These are phyloP conservation scores for Taphrina confusa DNA, from an alignment of 1,139 yeast species.

Conservation along the genomic window DNA sequence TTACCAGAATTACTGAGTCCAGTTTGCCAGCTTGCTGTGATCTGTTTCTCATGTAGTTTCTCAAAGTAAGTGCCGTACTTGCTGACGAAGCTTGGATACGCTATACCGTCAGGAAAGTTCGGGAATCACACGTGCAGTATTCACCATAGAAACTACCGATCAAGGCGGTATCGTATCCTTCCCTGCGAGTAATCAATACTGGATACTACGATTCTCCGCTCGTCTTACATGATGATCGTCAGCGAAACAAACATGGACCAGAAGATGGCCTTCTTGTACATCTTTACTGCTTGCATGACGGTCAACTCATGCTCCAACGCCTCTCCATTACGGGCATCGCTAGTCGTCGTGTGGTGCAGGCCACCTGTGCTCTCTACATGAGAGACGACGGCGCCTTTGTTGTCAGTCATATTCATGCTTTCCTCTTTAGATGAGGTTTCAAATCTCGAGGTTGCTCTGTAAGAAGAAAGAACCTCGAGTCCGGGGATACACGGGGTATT, in stretches of 20 bases:
- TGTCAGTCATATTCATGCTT: neutral
- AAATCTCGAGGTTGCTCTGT: neutral
- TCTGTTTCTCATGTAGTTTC: constrained; percentile 42
- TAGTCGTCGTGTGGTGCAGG: neutral
- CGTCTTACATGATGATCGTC: constrained; percentile 50
- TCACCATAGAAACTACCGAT: constrained; percentile 50
- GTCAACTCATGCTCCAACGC: constrained; percentile 21
- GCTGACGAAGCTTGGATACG: constrained; percentile 49
- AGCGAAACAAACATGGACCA: constrained; percentile 53
- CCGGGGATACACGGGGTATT: constrained; percentile 1
- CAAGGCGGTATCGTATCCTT: constrained; percentile 52
- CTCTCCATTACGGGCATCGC: neutral
- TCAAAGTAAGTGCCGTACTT: constrained; percentile 44
- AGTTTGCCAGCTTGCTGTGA: constrained; percentile 54
- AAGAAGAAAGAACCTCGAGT: neutral
- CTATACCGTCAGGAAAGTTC: neutral
- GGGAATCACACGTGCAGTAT: neutral
- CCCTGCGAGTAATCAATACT: neutral
- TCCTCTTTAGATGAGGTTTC: too few species aligned
- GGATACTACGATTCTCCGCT: neutral
- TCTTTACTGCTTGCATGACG: constrained; percentile 29
- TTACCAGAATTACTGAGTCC: constrained; percentile 49
- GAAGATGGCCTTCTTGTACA: constrained; percentile 50
- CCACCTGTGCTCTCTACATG: neutral
- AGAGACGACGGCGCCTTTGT: neutral